Evolutionary conservation across 1,284 basidiomycete genomes (phyloP), one percentile per base, ranked within the genome.

Genomic region (Baeospora myosura): DNA sequence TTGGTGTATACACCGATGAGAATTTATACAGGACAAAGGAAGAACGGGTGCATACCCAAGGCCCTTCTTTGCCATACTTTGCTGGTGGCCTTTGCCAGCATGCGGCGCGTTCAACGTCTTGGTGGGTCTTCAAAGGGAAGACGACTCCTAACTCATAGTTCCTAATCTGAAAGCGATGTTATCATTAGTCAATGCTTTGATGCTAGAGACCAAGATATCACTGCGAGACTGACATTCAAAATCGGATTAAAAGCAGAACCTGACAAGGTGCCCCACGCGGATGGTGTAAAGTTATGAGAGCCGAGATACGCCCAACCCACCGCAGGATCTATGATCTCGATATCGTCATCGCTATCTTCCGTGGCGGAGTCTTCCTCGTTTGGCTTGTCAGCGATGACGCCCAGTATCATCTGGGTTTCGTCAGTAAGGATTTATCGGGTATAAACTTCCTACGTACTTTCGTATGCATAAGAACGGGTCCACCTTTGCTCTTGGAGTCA

Each of bases 241-340:
- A 72, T 60, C 4, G 86, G 87, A 43, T 72, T 79, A 52, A 82
- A 83, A 3, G 61, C 69, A 2, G 76, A 76, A 2, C 85, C 84
- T 3, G 76, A 79, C 40, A 88, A 57, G n/a, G 71, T 88, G 3
- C 86, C 86, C 86, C 86, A 89, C 0, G 86, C 87, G 2, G 81
- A 81, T 0, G 80, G 77, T 6, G 86, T 88, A 59, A 89, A 88
- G 55, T 88, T 89, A 55, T 88, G 86, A 37, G 84, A 88, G 32
- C 85, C 87, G 17, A 88, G 64, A 54, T 89, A 89, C 6, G 69
- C 70, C 83, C 86, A 89, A 1, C 84, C 86, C 28, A 72, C 55
- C 8, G 71, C 62, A 18, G 63, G 56, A 38, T 71, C 58, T 17
- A 67, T 52, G 8, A 68, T 52, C 21, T 50, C 48, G 24, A 49